Evolutionary conservation across 176 grass and related monocot genomes (phyloP), one percentile per base, ranked within the genome.

Genomic region (Poa pratensis): DNA sequence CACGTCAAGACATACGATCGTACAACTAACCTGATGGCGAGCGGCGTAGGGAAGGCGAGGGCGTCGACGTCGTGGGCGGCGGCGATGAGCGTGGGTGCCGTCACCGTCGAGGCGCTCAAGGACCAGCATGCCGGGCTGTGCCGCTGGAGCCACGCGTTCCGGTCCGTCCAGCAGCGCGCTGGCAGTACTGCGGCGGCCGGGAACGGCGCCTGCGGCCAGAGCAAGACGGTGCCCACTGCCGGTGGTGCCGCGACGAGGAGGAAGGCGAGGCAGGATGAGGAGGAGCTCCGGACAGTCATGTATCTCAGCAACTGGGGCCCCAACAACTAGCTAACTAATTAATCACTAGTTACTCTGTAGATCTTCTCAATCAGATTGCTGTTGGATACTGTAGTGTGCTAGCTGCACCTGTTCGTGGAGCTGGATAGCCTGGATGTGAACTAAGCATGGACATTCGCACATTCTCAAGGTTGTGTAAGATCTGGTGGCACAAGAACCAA

Each of bases 241-340:
- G 54, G 15, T 5, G 26, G 50, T 9, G 67, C 40, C 5, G 51
- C 20, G 13, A 72, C 73, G 43, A 89, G 78, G 84, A 86, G 78
- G 82, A 89, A 78, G 16, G 75, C 63, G 13, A 74, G 23, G 90
- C 78, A 63, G 58, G 35, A 37, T 37, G 67, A 87, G 22, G 90
- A 97, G 83, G 65, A 82, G 71, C 83, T 97, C 60, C 82, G 89
- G 61, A 90, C 88, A 0, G 85, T 90, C 53, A 90, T 94, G 84
- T 88, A 88, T 86, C 63, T 89, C 68, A 91, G 85, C 57, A 87
- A 84, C 80, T 96, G 94, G 91, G 89, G 89, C 9, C 91, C 91
- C 43, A 96, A 93, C 75, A 90, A 86, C 24, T 86, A 70, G 18
- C 35, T n/a, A n/a, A n/a, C 43, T 20, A 19, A 50, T 11, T 50